These are phyloP conservation scores for Akanthomyces dipterigenus DNA, from an alignment of 2,329 filamentous ascomycete species.

Conservation along the genomic window DNA sequence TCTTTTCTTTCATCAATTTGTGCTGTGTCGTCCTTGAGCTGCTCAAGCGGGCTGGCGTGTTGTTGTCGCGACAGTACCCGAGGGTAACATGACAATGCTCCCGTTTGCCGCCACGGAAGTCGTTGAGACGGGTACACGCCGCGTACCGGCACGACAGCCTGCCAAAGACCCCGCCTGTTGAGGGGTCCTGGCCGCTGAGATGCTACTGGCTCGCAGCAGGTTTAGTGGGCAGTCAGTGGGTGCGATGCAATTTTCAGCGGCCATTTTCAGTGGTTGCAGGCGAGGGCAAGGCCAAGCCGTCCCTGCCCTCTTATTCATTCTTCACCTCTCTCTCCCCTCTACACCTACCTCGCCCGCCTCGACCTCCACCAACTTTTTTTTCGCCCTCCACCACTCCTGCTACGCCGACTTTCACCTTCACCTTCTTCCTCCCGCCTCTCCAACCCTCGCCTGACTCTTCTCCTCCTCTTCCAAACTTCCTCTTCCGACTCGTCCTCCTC, in stretches of 20 bases:
- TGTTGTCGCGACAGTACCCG: neutral
- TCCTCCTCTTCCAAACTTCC: slow-evolving; percentile 12
- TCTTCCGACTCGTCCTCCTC: slow-evolving; percentile 17
- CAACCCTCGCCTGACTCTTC: slow-evolving; percentile 19
- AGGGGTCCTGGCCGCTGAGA: neutral
- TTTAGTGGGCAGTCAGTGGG: neutral
- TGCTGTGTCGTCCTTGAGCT: neutral
- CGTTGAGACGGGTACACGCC: neutral
- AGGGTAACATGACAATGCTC: neutral
- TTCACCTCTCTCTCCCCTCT: neutral
- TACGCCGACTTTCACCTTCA: slow-evolving; percentile 15
- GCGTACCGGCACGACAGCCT: neutral
- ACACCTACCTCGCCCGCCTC: slow-evolving; percentile 15
- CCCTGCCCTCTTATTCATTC: slow-evolving; percentile 36
- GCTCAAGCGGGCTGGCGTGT: neutral
- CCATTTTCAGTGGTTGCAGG: neutral
- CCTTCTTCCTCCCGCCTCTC: slow-evolving; percentile 19
- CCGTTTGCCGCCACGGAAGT: neutral
- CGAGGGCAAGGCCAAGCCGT: neutral
- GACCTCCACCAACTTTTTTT: slow-evolving; percentile 19
- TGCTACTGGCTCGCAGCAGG: neutral
- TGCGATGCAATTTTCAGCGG: neutral
- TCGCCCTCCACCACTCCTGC: slow-evolving; percentile 20
- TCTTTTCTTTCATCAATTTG: neutral
- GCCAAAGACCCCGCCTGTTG: neutral